Conservation (phyloP, 2,329 filamentous ascomycete species). For the Metarhizium guizhouense region DNA sequence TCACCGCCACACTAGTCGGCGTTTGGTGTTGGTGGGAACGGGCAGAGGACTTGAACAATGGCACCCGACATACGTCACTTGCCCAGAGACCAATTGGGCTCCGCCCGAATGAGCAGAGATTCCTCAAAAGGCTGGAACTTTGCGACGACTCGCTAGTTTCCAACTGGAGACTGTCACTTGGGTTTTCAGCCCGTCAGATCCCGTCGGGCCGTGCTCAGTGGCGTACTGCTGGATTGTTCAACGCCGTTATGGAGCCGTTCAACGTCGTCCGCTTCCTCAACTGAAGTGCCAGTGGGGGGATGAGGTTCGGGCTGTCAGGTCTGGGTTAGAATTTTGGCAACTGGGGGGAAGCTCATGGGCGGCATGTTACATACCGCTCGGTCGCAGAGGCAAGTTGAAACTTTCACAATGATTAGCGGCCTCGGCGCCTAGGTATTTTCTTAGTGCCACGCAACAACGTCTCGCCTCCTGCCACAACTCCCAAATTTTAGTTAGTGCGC, state of each 20-base stretch:
- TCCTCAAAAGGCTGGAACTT: neutral
- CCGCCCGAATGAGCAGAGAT: neutral
- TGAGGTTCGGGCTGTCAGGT: neutral
- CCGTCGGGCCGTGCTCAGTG: conserved; percentile 2
- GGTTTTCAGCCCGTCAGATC: neutral
- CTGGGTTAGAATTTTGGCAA: neutral
- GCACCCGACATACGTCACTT: conserved; percentile 7
- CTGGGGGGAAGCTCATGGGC: neutral
- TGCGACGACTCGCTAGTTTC: conserved; percentile 1
- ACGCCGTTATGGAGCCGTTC: too few relatives aligned
- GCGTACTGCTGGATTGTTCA: neutral
- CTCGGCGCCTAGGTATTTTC: neutral
- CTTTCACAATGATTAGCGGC: neutral
- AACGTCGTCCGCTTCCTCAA: neutral
- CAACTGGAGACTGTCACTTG: neutral
- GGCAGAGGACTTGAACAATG: neutral
- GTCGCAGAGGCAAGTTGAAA: neutral
- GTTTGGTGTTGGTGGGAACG: neutral
- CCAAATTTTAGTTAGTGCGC: neutral
- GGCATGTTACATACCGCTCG: neutral
- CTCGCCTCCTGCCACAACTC: neutral
- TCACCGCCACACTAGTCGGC: conserved; percentile 2
- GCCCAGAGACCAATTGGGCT: neutral
- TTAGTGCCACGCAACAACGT: neutral
- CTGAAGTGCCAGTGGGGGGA: neutral